phyloP scores from a whole-genome alignment of 1,284 basidiomycete species.

The Leccinum fuscescens region DNA sequence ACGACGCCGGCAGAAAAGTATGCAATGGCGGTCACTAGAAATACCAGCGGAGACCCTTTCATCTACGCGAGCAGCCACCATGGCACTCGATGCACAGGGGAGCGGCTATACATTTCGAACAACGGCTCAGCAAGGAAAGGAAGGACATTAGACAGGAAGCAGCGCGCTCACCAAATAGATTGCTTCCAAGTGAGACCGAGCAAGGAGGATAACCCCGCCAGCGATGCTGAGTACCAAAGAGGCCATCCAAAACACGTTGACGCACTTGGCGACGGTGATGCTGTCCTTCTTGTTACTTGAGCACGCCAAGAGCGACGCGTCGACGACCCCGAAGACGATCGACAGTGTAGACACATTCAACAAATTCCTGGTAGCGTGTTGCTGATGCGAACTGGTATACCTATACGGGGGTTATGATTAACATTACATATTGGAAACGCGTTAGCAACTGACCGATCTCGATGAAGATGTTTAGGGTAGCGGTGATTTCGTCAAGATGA shows the following conservation, averaged over 20 bases:
- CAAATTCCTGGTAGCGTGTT: constrained; percentile 49
- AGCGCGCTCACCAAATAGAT: constrained; percentile 47
- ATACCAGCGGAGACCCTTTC: too few species aligned
- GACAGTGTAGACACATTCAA: constrained; percentile 57
- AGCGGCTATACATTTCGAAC: too few species aligned
- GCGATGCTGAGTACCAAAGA: constrained; percentile 61
- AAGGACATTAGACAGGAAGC: too few species aligned
- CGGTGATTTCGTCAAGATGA: constrained; percentile 49
- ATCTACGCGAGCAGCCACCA: too few species aligned
- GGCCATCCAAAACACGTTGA: constrained; percentile 61
- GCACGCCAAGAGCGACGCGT: constrained; percentile 52
- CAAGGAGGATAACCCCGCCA: constrained; percentile 50
- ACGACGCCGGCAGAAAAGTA: too few species aligned
- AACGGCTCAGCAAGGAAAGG: too few species aligned
- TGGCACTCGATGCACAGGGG: too few species aligned
- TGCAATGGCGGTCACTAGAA: too few species aligned
- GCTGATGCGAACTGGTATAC: constrained; percentile 51
- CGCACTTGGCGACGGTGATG: constrained; percentile 31
- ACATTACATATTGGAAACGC: neutral
- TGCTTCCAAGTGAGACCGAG: constrained; percentile 57
- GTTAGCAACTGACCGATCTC: constrained; percentile 44
- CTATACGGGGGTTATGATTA: constrained; percentile 7
- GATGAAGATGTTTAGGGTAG: constrained; percentile 48
- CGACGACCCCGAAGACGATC: constrained; percentile 57
- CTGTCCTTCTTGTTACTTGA: constrained; percentile 34